Evolutionary conservation across 164 flowering plant species (phyloP), one percentile per base, ranked within the genome.

Genomic region (Buxus sempervirens): DNA sequence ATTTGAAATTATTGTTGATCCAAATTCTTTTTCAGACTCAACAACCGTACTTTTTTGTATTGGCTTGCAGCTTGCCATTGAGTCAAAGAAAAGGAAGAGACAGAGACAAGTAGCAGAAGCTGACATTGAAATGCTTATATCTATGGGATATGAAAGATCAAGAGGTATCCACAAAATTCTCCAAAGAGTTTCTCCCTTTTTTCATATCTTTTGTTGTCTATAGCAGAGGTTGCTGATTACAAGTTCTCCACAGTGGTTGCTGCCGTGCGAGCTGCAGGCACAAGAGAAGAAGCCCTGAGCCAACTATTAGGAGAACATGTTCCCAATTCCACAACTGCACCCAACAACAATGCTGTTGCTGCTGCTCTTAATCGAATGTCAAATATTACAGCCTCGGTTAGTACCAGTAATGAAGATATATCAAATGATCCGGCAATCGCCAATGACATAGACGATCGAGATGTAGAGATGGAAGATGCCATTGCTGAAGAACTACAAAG

Each of bases 61-160:
- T 72, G 48, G 21, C 38, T 28, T 78, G 77, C 83, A 93, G 98
- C 66, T 65, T 67, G 75, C 77, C 70, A 73, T 91, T 42, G 90
- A 86, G 75, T 75, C 94, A 32, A 88, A 81, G 81, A 88, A 82
- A 77, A 73, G 82, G 61, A 91, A 88, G 68, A 83, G 91, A 70
- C 70, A 67, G 24, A 77, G 65, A 54, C 70, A 68, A 66, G 70
- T 66, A 38, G 53, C 24, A 23, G 76, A 78, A 26, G 75, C 82
- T 69, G 74, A 66, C 26, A 76, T 84, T 56, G 88, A 86, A 76
- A 75, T 77, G 60, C 88, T 90, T 55, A 77, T 84, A 16, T 71
- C 90, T 24, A 87, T 90, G 96, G 97, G 96, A 10, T 95, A 90
- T 68, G 85, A 88, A 54, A 82, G 87, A 84, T 80, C 88, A 74